Base-by-base conservation (phyloP, 345 rosid genomes). In the Atalantia buxifolia region DNA sequence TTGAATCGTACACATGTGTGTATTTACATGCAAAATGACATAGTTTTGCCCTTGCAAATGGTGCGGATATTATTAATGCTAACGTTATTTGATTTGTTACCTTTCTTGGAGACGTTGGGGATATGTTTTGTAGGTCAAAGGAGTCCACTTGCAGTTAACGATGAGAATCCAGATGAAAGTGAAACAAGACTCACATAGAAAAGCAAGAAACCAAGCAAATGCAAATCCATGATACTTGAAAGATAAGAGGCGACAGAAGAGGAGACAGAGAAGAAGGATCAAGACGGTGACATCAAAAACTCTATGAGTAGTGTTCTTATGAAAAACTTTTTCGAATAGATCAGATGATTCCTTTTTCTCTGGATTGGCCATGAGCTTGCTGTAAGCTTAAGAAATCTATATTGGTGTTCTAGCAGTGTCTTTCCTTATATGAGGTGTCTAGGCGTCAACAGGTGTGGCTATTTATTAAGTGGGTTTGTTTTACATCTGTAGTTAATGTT, bases 151-250 rank as follows among this genome's bases (percentile, higher is more conserved):
- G 42, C 27, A 45, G 83, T 24, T 81, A 28, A 84, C 61, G 27
- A 75, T 42, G 78, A 94, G 80, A 56, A 83, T 4, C 95, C 95
- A 91, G 14, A 72, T 2, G 82, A 88, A 88, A 10, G 89, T 62
- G 81, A 94, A 91, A 66, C 75, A 87, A 2, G 86, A 79, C 80
- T 92, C 94, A 68, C 95, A 94, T 1, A 81, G 55, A 56, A 91
- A 81, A 24, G 95, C 94, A 18, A 92, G 83, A 53, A 86, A 25
- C 97, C 92, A 91, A 19, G 50, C 50, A 10, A 12, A 45, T 12
- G 75, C 76, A 64, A 74, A 40, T 25, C 90, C 93, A 66, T 83
- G 87, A 71, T 74, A 59, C 16, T 63, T 31, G 53, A 87, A 81
- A 56, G 73, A 53, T 12, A 61, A 14, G 40, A 89, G 31, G 33